Evolutionary conservation across 2,329 filamentous ascomycete species (phyloP), one percentile per base, ranked within the genome.

Genomic region (Pseudogymnoascus sp.): DNA sequence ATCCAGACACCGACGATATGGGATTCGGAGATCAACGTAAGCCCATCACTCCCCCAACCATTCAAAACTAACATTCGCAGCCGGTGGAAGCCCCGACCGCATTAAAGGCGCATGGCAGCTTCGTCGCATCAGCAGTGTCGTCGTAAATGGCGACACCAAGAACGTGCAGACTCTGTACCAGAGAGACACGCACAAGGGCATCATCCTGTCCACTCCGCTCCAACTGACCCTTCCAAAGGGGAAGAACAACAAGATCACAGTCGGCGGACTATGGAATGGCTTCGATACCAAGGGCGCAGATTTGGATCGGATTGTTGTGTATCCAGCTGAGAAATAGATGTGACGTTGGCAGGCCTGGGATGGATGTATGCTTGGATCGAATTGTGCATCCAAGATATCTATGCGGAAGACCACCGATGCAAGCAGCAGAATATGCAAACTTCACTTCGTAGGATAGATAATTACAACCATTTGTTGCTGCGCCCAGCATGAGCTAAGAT

Each of bases 81-180:
- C 84, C 1, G 80, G 78, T 47, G 84, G 84, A 5, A 73, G 75
- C 0, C 84, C 84, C 0, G 83, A 87, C 68, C 79, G 84, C 5
- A 85, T 87, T 62, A 80, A 80, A 4, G 83, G 84, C 0, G 73
- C 76, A 0, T 87, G 83, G 83, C 81, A 84, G 65, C 73, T 87
- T 5, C 79, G 84, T 4, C 79, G 84, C 8, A 82, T 86, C 63
- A 80, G 80, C 68, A 84, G 83, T 59, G 83, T 87, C 1, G 74
- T 85, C 0, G 81, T 86, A 2, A 87, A 84, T 65, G 79, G 77
- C 2, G 75, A 78, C 60, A 77, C 74, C 0, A 75, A 80, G 56
- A 75, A 77, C 25, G 74, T 82, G 2, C 74, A 82, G 66, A 79
- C 79, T 5, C 69, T 83, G 18, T 82, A 77, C 67, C 80, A 82